Evolutionary conservation across 805 yeast genomes (phyloP).

Genomic region (Kluyveromyces aestuarii): DNA sequence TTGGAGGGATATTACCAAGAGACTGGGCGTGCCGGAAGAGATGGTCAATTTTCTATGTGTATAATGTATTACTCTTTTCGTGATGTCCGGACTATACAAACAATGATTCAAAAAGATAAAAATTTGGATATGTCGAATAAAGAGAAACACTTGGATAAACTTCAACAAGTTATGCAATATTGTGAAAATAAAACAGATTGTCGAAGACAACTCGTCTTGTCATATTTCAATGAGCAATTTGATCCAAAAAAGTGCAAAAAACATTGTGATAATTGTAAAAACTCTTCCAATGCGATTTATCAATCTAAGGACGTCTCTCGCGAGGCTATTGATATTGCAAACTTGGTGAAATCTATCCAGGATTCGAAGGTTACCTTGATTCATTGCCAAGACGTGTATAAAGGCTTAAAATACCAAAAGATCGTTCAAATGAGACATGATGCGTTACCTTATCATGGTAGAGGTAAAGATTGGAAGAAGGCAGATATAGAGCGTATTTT

Average conservation of each 20-base stretch:
- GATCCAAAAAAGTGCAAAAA: slow-evolving; percentile 54
- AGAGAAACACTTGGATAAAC: slow-evolving; percentile 67
- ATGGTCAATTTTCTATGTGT: slow-evolving; percentile 77
- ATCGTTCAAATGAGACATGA: slow-evolving; percentile 58
- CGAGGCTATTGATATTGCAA: slow-evolving; percentile 48
- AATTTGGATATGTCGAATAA: slow-evolving; percentile 55
- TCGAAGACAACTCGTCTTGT: slow-evolving; percentile 78
- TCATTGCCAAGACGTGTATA: slow-evolving; percentile 74
- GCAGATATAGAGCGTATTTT: slow-evolving; percentile 75
- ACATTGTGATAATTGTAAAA: slow-evolving; percentile 78
- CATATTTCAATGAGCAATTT: slow-evolving; percentile 82
- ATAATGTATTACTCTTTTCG: slow-evolving; percentile 70
- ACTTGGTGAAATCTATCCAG: slow-evolving; percentile 49
- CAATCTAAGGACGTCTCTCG: slow-evolving; percentile 61
- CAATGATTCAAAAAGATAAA: slow-evolving; percentile 68
- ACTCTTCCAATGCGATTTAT: slow-evolving; percentile 33
- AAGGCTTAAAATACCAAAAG: slow-evolving; percentile 60
- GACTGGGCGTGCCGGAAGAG: slow-evolving; percentile 98
- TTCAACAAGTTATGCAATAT: slow-evolving; percentile 79
- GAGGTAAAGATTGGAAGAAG: slow-evolving; percentile 54
- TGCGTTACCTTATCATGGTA: slow-evolving; percentile 53
- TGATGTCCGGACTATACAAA: slow-evolving; percentile 70
- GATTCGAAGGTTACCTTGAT: slow-evolving; percentile 59
- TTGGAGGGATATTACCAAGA: slow-evolving; percentile 97
- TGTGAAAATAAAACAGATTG: slow-evolving; percentile 91